Base-by-base conservation (phyloP, 163 green algal genomes). In the Scenedesmus sp. region DNA sequence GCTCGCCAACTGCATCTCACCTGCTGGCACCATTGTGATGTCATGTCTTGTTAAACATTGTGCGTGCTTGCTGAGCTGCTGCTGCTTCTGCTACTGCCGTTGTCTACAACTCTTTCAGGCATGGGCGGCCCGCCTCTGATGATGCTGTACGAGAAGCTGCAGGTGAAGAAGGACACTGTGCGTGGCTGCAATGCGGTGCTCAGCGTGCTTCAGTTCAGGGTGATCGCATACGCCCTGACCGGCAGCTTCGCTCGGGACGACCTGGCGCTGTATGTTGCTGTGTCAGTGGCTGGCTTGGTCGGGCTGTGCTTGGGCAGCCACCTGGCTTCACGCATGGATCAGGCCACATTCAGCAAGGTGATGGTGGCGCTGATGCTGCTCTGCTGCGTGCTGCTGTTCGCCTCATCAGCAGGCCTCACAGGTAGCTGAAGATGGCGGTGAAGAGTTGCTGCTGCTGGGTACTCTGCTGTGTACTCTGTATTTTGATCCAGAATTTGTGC, bases 121-220 rank as follows among this genome's bases (percentile, higher is more conserved):
- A 95, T 94, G n/a, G 88, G 87, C 4, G 93, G 93, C 0, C 93
- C 93, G 23, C 93, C 93, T 2, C 18, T 95, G 1, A 95, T 95
- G 92, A 82, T 83, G 70, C 90, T 95, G 91, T 95, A 88, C 60
- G 77, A 92, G n/a, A 62, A 73, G 64, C 88, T 95, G 66, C n/a
- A 90, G 52, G 88, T 95, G 74, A 55, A 73, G 2, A 95, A 95
- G 77, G 93, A 95, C 10, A 84, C 88, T 4, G 93, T 95, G 74
- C 64, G 93, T 0, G 93, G 93, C 55, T 91, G 74, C 70, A 94
- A 93, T 52, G 91, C 93, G 0, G 84, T 95, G 3, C 73, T 74
- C 16, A 94, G 92, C 67, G 62, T 94, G 15, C 66, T 95, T 56
- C 93, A 95, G 91, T 70, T 84, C 6, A 86, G 93, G 3, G 81